Evolutionary conservation across 1,284 basidiomycete species (phyloP).

Genomic region (Salmacisia buchloeana): DNA sequence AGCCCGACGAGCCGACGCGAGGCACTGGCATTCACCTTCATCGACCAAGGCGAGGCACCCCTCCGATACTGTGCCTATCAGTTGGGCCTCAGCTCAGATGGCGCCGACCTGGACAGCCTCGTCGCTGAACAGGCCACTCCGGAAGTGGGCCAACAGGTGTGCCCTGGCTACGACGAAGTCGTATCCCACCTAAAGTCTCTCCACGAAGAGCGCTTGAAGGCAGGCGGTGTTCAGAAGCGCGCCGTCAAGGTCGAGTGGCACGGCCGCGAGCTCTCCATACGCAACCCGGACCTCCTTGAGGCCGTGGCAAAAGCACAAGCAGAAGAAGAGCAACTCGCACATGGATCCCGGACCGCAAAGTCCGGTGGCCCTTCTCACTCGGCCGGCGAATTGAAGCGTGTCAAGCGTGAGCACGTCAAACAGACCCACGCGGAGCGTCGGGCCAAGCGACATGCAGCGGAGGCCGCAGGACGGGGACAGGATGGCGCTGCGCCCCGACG

Average conservation of each 20-base stretch:
- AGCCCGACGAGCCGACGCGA: conserved; percentile 79
- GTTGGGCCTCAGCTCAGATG: conserved; percentile 53
- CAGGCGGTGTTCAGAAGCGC: conserved; percentile 43
- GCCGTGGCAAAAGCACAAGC: conserved; percentile 76
- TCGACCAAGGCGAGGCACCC: conserved; percentile 82
- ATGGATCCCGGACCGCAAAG: background rate
- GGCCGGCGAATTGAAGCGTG: too few species aligned
- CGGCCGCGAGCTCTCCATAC: conserved; percentile 72
- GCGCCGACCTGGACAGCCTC: conserved; percentile 67
- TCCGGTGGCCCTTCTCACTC: too few species aligned
- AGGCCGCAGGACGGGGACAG: background rate
- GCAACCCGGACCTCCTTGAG: conserved; percentile 85
- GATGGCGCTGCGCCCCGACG: background rate
- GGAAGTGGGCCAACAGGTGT: conserved; percentile 60
- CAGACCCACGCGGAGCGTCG: background rate
- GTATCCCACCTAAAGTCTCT: conserved; percentile 54
- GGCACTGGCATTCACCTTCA: conserved; percentile 76
- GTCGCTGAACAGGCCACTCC: conserved; percentile 64
- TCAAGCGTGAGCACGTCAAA: background rate
- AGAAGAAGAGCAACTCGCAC: conserved; percentile 57
- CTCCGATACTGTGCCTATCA: conserved; percentile 89
- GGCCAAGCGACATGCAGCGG: background rate
- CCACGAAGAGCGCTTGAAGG: conserved; percentile 45
- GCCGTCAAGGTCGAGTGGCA: conserved; percentile 64
- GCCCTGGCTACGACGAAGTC: conserved; percentile 64